phyloP scores from a whole-genome alignment of 2,329 filamentous ascomycete genomes.

The Colletotrichum falcatum region DNA sequence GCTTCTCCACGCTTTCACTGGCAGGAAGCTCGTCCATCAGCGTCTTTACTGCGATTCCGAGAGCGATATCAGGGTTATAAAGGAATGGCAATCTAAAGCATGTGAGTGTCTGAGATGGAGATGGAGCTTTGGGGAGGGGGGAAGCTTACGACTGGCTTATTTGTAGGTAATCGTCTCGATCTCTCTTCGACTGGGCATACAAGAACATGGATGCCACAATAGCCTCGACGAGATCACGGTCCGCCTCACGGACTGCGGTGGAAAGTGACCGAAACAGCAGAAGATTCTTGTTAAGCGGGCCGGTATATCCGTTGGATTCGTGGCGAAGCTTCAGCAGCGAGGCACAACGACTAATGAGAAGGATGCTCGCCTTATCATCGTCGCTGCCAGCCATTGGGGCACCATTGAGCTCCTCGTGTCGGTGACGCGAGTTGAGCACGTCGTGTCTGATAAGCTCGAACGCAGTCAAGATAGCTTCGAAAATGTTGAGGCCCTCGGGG shows the following conservation, averaged over 20 bases:
- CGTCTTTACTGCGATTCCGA: conserved; percentile 84
- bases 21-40: conserved; percentile 79
- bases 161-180: conserved; percentile 73
- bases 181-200: conserved; percentile 80
- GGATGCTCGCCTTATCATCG: conserved; percentile 80
- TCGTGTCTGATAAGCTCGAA: conserved; percentile 87
- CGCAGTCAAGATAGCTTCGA: conserved; percentile 84
- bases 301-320: conserved; percentile 89
- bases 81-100: conserved; percentile 71
- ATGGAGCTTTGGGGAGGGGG: background rate
- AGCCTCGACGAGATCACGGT: conserved; percentile 88
- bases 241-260: conserved; percentile 79
- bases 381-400: conserved; percentile 69
- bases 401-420: conserved; percentile 66
- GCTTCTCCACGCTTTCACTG: conserved; percentile 63
- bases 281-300: conserved; percentile 90
- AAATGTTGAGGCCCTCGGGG: conserved; percentile 63
- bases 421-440: conserved; percentile 77
- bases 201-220: conserved; percentile 84
- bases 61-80: conserved; percentile 77
- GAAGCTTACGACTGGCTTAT: conserved; percentile 77
- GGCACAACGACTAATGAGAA: conserved; percentile 88
- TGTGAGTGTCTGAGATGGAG: conserved; percentile 42
- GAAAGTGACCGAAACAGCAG: conserved; percentile 88
- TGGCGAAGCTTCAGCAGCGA: conserved; percentile 87